Percentiles rank a stretch among this genome's conserved stretches.
Conservation (phyloP, 2,329 filamentous ascomycete genomes). For the Shiraia sp. region DNA sequence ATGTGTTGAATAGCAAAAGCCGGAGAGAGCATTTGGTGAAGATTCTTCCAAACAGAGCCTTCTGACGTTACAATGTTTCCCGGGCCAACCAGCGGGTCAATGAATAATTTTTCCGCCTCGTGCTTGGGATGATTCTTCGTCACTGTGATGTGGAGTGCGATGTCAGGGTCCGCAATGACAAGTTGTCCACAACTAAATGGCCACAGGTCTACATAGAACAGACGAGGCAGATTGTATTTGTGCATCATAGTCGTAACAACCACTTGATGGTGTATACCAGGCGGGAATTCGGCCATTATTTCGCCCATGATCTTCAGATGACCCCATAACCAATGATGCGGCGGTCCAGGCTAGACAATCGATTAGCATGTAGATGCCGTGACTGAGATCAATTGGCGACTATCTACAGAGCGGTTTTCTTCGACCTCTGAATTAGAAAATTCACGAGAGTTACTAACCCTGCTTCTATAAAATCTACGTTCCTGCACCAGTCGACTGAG, state of each 20-base stretch:
- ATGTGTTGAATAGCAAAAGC: conserved; percentile 40
- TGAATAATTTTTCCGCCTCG: conserved; percentile 8
- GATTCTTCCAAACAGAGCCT: conserved; percentile 40
- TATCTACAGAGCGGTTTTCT: no score
- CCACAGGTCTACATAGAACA: conserved; percentile 54
- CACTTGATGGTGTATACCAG: conserved; percentile 42
- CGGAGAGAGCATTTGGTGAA: conserved; percentile 42
- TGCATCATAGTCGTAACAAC: conserved; percentile 40
- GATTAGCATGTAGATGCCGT: no score
- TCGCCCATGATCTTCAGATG: conserved; percentile 47
- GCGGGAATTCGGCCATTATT: conserved; percentile 37
- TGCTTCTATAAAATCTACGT: conserved; percentile 26
- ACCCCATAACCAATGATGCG: conserved; percentile 48
- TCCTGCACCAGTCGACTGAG: conserved; percentile 21
- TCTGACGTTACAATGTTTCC: conserved; percentile 36
- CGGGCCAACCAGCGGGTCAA: conserved; percentile 33
- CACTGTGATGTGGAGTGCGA: conserved; percentile 45
- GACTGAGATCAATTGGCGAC: no score
- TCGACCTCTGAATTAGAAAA: no score
- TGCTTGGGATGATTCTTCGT: conserved; percentile 40
- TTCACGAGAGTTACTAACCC: no score
- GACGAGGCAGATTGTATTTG: conserved; percentile 37
- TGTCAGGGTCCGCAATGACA: conserved; percentile 46
- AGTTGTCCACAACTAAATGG: conserved; percentile 38
- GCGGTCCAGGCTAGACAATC: conserved; percentile 43